Conservation (phyloP, 139 green algal species). For the Chlamydomonas asymmetrica region DNA sequence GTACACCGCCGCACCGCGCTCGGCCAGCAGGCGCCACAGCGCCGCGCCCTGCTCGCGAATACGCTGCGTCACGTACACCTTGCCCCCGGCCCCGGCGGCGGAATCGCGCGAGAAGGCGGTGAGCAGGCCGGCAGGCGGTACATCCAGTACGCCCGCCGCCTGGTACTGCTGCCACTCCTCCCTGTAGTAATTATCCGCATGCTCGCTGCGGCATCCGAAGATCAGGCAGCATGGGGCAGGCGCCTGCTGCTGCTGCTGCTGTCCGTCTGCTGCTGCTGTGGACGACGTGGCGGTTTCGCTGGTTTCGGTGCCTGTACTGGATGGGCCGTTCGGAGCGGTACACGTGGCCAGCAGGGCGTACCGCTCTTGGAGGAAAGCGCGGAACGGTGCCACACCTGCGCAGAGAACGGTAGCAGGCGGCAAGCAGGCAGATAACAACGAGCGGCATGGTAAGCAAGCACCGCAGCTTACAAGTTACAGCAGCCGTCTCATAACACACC, state of each 20-base stretch:
- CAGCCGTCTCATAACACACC: not conserved
- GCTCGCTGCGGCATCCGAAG: conserved; percentile 82
- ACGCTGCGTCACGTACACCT: conserved; percentile 86
- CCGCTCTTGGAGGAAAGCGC: conserved; percentile 78
- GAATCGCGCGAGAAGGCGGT: conserved; percentile 76
- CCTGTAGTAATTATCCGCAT: conserved; percentile 81
- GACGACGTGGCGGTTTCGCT: conserved; percentile 12
- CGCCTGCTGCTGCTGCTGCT: not conserved
- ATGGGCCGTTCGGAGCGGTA: not conserved
- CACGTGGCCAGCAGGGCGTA: conserved; percentile 5
- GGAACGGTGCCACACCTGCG: conserved; percentile 83
- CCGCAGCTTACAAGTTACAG: not conserved
- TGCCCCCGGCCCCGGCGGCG: not conserved
- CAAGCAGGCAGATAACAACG: no score
- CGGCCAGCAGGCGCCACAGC: conserved; percentile 67
- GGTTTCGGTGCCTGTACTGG: not conserved
- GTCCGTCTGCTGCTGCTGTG: not conserved
- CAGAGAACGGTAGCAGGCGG: no score
- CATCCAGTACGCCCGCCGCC: conserved; percentile 48
- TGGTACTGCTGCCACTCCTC: conserved; percentile 67
- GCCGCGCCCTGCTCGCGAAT: conserved; percentile 57
- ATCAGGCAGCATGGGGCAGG: conserved; percentile 68
- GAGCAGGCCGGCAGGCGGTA: conserved; percentile 52
- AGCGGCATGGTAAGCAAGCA: no score
- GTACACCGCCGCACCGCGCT: conserved; percentile 64